Conservation (phyloP, 2,329 filamentous ascomycete genomes). For the Fusarium sterilihyphosum region DNA sequence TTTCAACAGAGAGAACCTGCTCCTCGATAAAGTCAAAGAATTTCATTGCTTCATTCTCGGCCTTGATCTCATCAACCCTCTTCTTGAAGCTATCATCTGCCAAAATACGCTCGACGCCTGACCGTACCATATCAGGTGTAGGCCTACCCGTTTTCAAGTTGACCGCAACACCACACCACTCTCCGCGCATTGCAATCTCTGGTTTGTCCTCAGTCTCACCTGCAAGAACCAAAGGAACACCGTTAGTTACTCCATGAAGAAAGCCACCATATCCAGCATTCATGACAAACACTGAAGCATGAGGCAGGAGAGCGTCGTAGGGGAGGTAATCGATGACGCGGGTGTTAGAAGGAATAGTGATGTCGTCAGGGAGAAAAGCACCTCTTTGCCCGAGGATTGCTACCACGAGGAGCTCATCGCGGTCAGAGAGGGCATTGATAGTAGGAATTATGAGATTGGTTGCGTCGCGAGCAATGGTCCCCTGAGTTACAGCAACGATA, state of each 20-base stretch:
- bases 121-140: conserved; percentile 40
- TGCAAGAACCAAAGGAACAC: conserved; percentile 59
- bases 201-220: conserved; percentile 55
- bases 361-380: conserved; percentile 36
- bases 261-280: conserved; percentile 62
- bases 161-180: conserved; percentile 56
- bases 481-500: conserved; percentile 59
- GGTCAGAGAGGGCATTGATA: conserved; percentile 52
- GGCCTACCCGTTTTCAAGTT: conserved; percentile 53
- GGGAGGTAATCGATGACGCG: conserved; percentile 58
- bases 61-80: conserved; percentile 44
- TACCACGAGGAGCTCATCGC: conserved; percentile 51
- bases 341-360: conserved; percentile 52
- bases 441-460: conserved; percentile 57
- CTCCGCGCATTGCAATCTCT: conserved; percentile 53
- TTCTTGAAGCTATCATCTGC: conserved; percentile 44
- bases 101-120: conserved; percentile 48
- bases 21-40: conserved; percentile 37
- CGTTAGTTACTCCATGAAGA: conserved; percentile 55
- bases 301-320: conserved; percentile 57
- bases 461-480: conserved; percentile 54
- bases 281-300: conserved; percentile 57
- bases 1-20: conserved; percentile 29
- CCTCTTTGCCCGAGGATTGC: conserved; percentile 45
- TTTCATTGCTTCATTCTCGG: conserved; percentile 48